These are phyloP conservation scores for Prunus armeniaca DNA, from an alignment of 306 rosid species.

Conservation along the genomic window DNA sequence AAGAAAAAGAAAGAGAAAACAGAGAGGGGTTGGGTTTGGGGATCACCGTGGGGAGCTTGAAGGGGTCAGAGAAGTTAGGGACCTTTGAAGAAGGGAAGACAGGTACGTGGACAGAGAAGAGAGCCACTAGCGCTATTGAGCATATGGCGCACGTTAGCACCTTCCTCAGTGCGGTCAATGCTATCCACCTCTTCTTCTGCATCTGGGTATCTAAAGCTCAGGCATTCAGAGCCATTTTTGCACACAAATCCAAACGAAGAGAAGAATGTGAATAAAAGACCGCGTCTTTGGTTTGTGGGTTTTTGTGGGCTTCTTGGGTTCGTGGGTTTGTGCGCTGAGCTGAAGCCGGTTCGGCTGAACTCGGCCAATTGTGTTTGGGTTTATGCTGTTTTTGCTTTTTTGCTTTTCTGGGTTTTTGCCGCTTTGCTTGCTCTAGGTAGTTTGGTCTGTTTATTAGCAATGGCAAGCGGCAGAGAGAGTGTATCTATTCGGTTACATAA, in stretches of 20 bases:
- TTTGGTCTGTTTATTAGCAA: neutral
- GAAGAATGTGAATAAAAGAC: neutral
- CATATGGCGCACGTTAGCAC: conserved; percentile 60
- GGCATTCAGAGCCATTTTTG: neutral
- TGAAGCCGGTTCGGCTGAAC: neutral
- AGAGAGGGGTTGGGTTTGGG: neutral
- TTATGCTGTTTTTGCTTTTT: neutral
- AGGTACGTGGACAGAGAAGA: conserved; percentile 61
- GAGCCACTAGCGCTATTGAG: conserved; percentile 44
- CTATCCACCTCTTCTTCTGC: conserved; percentile 58
- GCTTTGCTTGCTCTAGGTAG: conserved; percentile 8
- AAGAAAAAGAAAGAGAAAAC: neutral
- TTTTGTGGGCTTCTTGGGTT: neutral
- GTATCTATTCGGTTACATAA: neutral
- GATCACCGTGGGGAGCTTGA: conserved; percentile 63
- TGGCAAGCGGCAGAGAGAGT: neutral
- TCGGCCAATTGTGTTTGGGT: neutral
- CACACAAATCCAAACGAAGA: neutral
- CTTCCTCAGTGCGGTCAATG: conserved; percentile 52
- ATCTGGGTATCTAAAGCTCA: conserved; percentile 29
- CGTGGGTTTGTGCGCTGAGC: neutral
- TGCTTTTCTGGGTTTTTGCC: conserved; percentile 6
- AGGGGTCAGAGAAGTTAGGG: conserved; percentile 54
- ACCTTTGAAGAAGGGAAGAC: conserved; percentile 55
- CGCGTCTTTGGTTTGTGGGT: neutral